A percentile compares a stretch with the other conserved stretches of the same genome.
Conservation (phyloP, 345 rosid species). For the Pelargonium nanum region DNA sequence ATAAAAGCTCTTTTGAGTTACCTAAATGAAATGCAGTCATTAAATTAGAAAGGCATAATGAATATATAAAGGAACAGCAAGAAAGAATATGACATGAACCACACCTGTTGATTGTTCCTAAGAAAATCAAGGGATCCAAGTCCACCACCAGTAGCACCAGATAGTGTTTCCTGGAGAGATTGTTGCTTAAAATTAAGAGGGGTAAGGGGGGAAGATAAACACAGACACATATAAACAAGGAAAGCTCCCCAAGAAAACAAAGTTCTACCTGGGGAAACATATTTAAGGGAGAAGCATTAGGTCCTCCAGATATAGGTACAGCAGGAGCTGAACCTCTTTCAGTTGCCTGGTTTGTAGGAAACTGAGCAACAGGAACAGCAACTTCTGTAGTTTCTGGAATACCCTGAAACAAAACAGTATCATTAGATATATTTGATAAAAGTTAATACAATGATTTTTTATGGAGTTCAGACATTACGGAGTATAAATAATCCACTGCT, state of each 20-base stretch:
- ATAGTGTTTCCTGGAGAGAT: conserved; percentile 45
- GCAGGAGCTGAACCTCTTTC: conserved; percentile 44
- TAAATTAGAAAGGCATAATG: background rate
- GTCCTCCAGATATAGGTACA: conserved; percentile 59
- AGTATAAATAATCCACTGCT: conserved; percentile 93
- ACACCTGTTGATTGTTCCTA: conserved; percentile 83
- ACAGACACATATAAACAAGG: background rate
- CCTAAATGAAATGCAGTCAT: background rate
- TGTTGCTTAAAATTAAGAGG: conserved; percentile 10
- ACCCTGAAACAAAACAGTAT: conserved; percentile 45
- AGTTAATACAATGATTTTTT: background rate
- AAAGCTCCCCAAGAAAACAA: conserved; percentile 8
- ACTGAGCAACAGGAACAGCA: conserved; percentile 49
- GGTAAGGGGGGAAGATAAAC: background rate
- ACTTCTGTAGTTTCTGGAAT: conserved; percentile 82
- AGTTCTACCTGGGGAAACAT: conserved; percentile 81
- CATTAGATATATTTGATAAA: conserved; percentile 10
- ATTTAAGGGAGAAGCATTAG: conserved; percentile 86
- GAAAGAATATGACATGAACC: conserved; percentile 4
- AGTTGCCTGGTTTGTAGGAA: conserved; percentile 34
- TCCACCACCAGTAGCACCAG: conserved; percentile 54
- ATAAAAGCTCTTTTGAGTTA: background rate
- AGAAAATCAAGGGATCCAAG: conserved; percentile 87
- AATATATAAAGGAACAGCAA: background rate
- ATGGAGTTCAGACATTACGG: conserved; percentile 36